A percentile compares a stretch with the other conserved stretches of the same genome.
Evolutionary conservation across 2,329 filamentous ascomycete genomes (phyloP).

Genomic region (Fusarium udum): DNA sequence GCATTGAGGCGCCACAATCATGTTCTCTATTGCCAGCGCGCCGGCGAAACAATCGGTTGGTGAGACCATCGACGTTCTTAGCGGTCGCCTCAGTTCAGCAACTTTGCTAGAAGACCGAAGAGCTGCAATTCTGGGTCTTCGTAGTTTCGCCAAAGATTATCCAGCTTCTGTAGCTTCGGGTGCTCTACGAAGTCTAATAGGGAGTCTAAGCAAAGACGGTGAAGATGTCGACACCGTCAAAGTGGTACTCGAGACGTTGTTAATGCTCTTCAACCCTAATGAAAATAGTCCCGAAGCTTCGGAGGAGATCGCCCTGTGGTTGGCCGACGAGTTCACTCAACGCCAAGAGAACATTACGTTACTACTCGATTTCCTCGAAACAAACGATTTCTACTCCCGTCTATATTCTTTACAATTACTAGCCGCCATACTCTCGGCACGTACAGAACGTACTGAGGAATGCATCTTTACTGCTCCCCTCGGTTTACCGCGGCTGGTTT

Average conservation of each 20-base stretch:
- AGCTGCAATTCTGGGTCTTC: slow-evolving; percentile 88
- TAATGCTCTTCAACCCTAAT: slow-evolving; percentile 86
- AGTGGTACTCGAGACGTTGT: slow-evolving; percentile 90
- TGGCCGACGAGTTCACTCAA: slow-evolving; percentile 98
- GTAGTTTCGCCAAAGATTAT: slow-evolving; percentile 96
- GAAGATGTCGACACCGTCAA: slow-evolving; percentile 98
- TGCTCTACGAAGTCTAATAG: slow-evolving; percentile 87
- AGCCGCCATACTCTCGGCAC: slow-evolving; percentile 82
- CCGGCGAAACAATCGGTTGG: slow-evolving; percentile 96
- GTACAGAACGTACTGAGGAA: slow-evolving; percentile 92
- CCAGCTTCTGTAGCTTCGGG: slow-evolving; percentile 95
- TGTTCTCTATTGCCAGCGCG: slow-evolving; percentile 74
- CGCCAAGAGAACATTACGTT: slow-evolving; percentile 95
- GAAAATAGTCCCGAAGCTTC: slow-evolving; percentile 86
- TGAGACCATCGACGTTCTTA: slow-evolving; percentile 91
- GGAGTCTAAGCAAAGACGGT: slow-evolving; percentile 83
- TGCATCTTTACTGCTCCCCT: slow-evolving; percentile 90
- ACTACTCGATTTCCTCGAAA: slow-evolving; percentile 88
- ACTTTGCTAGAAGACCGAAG: slow-evolving; percentile 94
- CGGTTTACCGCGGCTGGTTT: slow-evolving; percentile 86
- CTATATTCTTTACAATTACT: slow-evolving; percentile 92
- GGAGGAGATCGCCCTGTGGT: slow-evolving; percentile 94
- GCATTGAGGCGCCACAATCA: slow-evolving; percentile 48
- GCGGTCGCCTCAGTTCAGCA: slow-evolving; percentile 85
- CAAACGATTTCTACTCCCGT: slow-evolving; percentile 86